These are phyloP conservation scores for Rhodotorula sp. DNA, from an alignment of 1,284 basidiomycete species.

Conservation along the genomic window DNA sequence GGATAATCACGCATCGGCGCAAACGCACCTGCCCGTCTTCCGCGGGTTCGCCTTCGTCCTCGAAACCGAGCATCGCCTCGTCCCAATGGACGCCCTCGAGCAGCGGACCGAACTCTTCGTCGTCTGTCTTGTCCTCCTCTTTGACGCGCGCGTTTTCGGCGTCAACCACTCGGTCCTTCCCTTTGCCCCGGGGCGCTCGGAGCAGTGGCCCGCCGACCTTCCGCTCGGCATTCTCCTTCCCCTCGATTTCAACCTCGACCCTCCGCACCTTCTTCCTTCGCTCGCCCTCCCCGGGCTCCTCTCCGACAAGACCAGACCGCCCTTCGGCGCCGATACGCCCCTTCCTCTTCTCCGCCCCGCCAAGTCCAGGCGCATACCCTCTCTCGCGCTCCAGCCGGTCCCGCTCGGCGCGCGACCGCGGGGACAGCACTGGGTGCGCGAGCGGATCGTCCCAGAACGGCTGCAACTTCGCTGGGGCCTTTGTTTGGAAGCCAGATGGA, in stretches of 20 bases:
- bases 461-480: slow-evolving; percentile 3
- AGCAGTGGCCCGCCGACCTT: not conserved
- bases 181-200: not conserved
- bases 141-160: not conserved
- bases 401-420: not conserved
- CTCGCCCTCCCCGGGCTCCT: too few species aligned
- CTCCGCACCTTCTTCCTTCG: slow-evolving; percentile 1
- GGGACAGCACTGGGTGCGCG: slow-evolving; percentile 50
- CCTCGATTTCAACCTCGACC: slow-evolving; percentile 17
- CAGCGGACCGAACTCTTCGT: slow-evolving; percentile 31
- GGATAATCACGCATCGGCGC: not conserved
- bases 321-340: too few species aligned
- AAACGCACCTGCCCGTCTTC: not conserved
- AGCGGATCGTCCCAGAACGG: slow-evolving; percentile 43
- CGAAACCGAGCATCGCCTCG: slow-evolving; percentile 7
- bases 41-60: not conserved
- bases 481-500: too few species aligned
- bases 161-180: not conserved
- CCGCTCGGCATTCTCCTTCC: slow-evolving; percentile 7
- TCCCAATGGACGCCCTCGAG: slow-evolving; percentile 41
- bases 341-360: not conserved
- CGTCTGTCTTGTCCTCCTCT: not conserved
- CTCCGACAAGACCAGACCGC: not conserved
- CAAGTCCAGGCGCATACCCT: not conserved
- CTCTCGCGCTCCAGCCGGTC: not conserved